These are phyloP conservation scores for Alternaria hordeiaustralica DNA, from an alignment of 2,329 filamentous ascomycete species.

Conservation along the genomic window DNA sequence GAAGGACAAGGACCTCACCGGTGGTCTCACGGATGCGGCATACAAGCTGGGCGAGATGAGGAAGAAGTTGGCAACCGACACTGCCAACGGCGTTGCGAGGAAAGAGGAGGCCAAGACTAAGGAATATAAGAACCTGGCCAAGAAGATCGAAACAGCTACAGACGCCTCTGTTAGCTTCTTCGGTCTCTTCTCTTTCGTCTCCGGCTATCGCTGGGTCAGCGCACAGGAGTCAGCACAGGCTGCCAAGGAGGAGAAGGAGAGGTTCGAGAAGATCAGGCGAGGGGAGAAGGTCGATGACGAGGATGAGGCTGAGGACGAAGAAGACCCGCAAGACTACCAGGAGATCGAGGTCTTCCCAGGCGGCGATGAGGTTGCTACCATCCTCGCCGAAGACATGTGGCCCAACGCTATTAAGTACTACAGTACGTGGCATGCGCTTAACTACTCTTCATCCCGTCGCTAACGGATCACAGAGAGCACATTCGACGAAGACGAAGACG, in stretches of 20 bases:
- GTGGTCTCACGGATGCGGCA: constrained; percentile 77
- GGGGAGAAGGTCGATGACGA: constrained; percentile 49
- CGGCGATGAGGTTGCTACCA: constrained; percentile 81
- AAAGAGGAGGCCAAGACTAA: constrained; percentile 62
- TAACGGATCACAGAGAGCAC: constrained; percentile 54
- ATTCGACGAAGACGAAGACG: constrained; percentile 61
- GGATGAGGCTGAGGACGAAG: constrained; percentile 55
- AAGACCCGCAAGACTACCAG: constrained; percentile 69
- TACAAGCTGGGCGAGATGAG: constrained; percentile 72
- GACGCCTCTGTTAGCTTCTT: constrained; percentile 81
- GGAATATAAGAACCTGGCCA: constrained; percentile 62
- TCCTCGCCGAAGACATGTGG: constrained; percentile 87
- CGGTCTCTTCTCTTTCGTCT: constrained; percentile 80
- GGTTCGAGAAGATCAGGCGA: constrained; percentile 55
- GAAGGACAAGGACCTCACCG: constrained; percentile 78
- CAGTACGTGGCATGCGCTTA: constrained; percentile 64
- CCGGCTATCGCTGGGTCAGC: constrained; percentile 69
- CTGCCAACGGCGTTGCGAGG: constrained; percentile 48
- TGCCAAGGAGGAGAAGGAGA: constrained; percentile 65
- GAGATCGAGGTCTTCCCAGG: constrained; percentile 86
- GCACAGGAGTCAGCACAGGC: constrained; percentile 74
- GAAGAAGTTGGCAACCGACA: constrained; percentile 41
- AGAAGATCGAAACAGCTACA: constrained; percentile 63
- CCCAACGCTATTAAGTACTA: constrained; percentile 89
- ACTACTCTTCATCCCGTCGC: constrained; percentile 12